These are phyloP conservation scores for Scedosporium minutisporum DNA, from an alignment of 2,329 filamentous ascomycete species.

Conservation along the genomic window DNA sequence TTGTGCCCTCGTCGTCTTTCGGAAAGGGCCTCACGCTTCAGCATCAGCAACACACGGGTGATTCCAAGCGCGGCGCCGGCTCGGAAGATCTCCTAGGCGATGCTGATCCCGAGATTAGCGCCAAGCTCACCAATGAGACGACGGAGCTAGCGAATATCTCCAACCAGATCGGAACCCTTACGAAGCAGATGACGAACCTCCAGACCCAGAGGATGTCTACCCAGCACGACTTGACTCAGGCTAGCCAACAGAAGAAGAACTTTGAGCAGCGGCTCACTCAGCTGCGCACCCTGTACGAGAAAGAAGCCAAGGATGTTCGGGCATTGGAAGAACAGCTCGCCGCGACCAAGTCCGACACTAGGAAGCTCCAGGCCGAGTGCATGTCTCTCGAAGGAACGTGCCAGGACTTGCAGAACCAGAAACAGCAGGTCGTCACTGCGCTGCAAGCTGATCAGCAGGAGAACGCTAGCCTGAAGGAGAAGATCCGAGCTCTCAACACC, in stretches of 20 bases:
- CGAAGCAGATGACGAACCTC: conserved; percentile 89
- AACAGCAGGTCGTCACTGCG: conserved; percentile 62
- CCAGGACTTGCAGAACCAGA: conserved; percentile 73
- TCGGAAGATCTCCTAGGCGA: conserved; percentile 87
- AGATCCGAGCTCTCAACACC: conserved; percentile 71
- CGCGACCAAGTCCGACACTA: conserved; percentile 67
- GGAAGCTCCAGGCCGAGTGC: conserved; percentile 75
- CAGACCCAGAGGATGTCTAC: conserved; percentile 70
- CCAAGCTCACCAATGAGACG: conserved; percentile 79
- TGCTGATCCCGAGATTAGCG: conserved; percentile 78
- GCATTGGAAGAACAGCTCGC: conserved; percentile 75
- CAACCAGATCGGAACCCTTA: conserved; percentile 84
- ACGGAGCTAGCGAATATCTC: conserved; percentile 91
- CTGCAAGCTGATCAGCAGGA: conserved; percentile 84
- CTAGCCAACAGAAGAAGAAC: conserved; percentile 79
- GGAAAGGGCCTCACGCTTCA: conserved; percentile 61
- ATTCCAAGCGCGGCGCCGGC: conserved; percentile 34
- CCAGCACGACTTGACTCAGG: conserved; percentile 74
- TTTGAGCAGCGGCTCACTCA: conserved; percentile 84
- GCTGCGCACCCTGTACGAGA: conserved; percentile 80
- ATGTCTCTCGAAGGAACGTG: conserved; percentile 72
- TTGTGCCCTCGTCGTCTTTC: conserved; percentile 85
- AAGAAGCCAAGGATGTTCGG: conserved; percentile 81
- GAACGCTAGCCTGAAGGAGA: conserved; percentile 76
- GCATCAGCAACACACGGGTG: conserved; percentile 61